phyloP scores from a whole-genome alignment of 495 filamentous ascomycete species.

The Hypoxylon fuscum region DNA sequence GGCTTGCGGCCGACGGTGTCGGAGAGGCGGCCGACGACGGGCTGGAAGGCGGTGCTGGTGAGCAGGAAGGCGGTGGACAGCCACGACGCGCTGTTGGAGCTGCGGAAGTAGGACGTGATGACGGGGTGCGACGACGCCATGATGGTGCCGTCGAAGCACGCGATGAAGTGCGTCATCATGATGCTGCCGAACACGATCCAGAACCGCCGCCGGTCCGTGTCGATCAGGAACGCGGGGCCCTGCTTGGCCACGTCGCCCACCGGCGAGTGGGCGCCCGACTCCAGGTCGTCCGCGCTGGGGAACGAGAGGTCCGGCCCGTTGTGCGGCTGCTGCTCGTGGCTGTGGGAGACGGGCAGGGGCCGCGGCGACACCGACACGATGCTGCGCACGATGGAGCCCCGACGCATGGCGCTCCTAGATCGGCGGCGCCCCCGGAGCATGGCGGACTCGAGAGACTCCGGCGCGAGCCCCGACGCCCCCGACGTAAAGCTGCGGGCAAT shows the following conservation, averaged over 20 bases:
- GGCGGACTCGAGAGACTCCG: conserved; percentile 49
- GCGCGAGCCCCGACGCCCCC: conserved; percentile 48
- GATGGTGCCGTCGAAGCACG: conserved; percentile 76
- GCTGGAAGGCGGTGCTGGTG: conserved; percentile 79
- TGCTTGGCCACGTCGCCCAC: background rate
- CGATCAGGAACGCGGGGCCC: conserved; percentile 45
- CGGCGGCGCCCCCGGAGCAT: conserved; percentile 47
- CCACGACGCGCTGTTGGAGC: conserved; percentile 81
- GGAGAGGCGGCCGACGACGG: conserved; percentile 74
- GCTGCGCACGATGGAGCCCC: conserved; percentile 15
- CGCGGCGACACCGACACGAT: conserved; percentile 16
- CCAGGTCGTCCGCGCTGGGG: background rate
- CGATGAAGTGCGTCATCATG: conserved; percentile 50
- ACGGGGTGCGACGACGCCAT: conserved; percentile 86
- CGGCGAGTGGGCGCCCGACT: background rate
- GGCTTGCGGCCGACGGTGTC: conserved; percentile 77
- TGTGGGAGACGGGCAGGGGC: conserved; percentile 4
- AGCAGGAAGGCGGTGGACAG: conserved; percentile 80
- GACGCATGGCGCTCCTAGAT: conserved; percentile 23
- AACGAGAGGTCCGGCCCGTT: background rate
- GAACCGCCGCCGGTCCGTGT: conserved; percentile 48
- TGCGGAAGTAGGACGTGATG: conserved; percentile 80
- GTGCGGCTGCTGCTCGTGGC: conserved; percentile 6
- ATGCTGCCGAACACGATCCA: conserved; percentile 51
- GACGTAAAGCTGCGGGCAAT: conserved; percentile 51